A percentile compares a stretch with the other conserved stretches of the same genome.
phyloP scores from a whole-genome alignment of 2,329 filamentous ascomycete genomes.

The Aspergillus sp. region DNA sequence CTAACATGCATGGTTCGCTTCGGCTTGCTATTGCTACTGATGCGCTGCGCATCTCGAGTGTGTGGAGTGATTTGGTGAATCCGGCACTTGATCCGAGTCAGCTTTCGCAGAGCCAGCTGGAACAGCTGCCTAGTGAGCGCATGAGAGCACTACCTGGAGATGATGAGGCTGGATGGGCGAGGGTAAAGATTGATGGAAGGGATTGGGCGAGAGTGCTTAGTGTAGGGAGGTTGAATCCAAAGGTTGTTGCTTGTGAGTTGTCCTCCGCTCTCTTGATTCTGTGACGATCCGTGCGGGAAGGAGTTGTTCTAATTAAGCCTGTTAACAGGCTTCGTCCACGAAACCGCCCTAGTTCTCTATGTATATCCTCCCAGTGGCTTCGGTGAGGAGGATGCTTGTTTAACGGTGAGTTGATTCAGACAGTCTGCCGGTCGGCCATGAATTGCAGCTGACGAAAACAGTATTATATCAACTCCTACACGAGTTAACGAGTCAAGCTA shows the following conservation, averaged over 20 bases:
- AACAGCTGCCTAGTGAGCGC: conserved; percentile 76
- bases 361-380: conserved; percentile 46
- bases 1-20: conserved; percentile 91
- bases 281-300: background rate
- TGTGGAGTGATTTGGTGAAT: conserved; percentile 84
- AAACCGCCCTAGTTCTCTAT: conserved; percentile 47
- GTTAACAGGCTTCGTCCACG: conserved; percentile 43
- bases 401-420: conserved; percentile 40
- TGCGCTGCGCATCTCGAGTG: conserved; percentile 77
- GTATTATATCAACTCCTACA: conserved; percentile 50
- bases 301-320: background rate
- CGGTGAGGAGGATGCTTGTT: conserved; percentile 45
- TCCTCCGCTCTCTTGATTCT: background rate
- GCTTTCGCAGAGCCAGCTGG: conserved; percentile 63
- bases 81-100: conserved; percentile 80
- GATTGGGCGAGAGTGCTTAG: conserved; percentile 96
- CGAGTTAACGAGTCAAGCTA: conserved; percentile 20
- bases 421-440: too few species aligned
- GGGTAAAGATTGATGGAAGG: conserved; percentile 84
- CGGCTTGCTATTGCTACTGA: conserved; percentile 80
- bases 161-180: conserved; percentile 82
- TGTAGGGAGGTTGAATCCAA: conserved; percentile 82
- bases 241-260: conserved; percentile 81
- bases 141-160: conserved; percentile 66
- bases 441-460: conserved; percentile 15